A percentile compares a stretch with the other conserved stretches of the same genome.
These are phyloP conservation scores for Gamsiella multidivaricata DNA, from an alignment of 192 early-diverging fungal genomes.

Conservation along the genomic window DNA sequence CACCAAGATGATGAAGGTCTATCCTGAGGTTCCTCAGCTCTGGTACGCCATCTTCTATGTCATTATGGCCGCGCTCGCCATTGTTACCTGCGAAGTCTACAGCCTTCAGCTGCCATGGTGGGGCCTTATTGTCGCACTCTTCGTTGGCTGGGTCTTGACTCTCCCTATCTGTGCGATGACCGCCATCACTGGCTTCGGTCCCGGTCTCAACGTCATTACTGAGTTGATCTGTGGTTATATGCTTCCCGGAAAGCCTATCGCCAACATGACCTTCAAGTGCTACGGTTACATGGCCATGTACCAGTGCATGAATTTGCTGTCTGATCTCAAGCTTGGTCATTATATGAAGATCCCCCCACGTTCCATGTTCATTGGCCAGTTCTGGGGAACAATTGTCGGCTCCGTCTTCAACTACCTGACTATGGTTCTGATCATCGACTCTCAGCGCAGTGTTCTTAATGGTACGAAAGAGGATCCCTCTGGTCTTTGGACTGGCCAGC, in stretches of 20 bases:
- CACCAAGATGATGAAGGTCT: conserved; percentile 57
- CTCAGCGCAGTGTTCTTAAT: conserved; percentile 35
- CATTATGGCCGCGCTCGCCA: conserved; percentile 45
- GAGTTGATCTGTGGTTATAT: conserved; percentile 69
- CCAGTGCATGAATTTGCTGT: conserved; percentile 76
- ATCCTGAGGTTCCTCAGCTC: conserved; percentile 64
- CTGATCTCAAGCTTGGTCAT: conserved; percentile 80
- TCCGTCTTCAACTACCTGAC: conserved; percentile 57
- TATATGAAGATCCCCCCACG: conserved; percentile 82
- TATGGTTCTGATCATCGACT: conserved; percentile 48
- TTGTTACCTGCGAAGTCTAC: conserved; percentile 45
- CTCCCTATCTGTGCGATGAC: conserved; percentile 69
- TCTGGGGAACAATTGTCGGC: conserved; percentile 66
- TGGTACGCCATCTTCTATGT: conserved; percentile 64
- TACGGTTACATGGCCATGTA: conserved; percentile 59
- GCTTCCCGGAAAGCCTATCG: conserved; percentile 64
- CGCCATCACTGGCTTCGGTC: conserved; percentile 62
- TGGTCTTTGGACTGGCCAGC: conserved; percentile 64
- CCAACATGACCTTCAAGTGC: conserved; percentile 71
- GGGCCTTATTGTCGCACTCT: conserved; percentile 57
- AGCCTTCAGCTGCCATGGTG: conserved; percentile 62
- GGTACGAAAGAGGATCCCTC: conserved; percentile 48
- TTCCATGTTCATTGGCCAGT: conserved; percentile 70
- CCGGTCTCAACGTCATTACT: conserved; percentile 67
- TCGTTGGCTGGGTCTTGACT: conserved; percentile 54